phyloP scores from a whole-genome alignment of 108 stramenopile genomes.

The Nitzschia sp. region DNA sequence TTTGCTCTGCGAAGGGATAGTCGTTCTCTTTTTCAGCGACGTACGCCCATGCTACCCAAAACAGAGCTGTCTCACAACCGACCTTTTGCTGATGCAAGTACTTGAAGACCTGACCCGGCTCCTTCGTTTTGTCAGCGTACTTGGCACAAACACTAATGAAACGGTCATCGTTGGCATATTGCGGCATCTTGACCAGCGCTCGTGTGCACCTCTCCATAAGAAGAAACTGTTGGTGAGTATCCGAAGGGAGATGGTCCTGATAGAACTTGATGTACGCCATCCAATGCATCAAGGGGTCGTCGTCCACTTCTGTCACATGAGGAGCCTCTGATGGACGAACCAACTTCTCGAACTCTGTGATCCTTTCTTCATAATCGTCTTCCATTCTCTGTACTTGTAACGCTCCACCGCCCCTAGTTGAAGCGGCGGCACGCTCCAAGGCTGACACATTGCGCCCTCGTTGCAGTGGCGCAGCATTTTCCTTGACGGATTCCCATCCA shows the following conservation, averaged over 20 bases:
- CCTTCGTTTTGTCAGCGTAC: constrained; percentile 78
- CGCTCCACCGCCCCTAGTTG: constrained; percentile 5
- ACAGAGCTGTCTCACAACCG: constrained; percentile 54
- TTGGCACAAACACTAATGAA: constrained; percentile 77
- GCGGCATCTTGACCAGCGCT: constrained; percentile 49
- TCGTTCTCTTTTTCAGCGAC: constrained; percentile 56
- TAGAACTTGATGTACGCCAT: constrained; percentile 78
- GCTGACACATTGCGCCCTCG: constrained; percentile 63
- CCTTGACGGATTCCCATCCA: constrained; percentile 78
- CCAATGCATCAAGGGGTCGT: constrained; percentile 79
- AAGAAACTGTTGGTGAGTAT: constrained; percentile 74
- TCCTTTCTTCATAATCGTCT: constrained; percentile 24
- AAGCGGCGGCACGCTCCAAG: constrained; percentile 33
- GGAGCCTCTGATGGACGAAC: constrained; percentile 65
- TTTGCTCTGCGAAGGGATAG: constrained; percentile 58
- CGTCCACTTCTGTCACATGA: constrained; percentile 37
- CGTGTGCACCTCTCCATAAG: constrained; percentile 83
- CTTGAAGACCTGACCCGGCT: constrained; percentile 68
- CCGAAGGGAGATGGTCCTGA: constrained; percentile 66
- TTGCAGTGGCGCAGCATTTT: constrained; percentile 84
- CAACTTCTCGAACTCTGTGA: constrained; percentile 49
- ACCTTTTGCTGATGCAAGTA: constrained; percentile 71
- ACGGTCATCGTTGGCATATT: constrained; percentile 71
- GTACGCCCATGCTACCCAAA: constrained; percentile 76
- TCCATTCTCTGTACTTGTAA: constrained; percentile 9